Conservation (phyloP, 257 asterid species). For the Mitragyna speciosa region DNA sequence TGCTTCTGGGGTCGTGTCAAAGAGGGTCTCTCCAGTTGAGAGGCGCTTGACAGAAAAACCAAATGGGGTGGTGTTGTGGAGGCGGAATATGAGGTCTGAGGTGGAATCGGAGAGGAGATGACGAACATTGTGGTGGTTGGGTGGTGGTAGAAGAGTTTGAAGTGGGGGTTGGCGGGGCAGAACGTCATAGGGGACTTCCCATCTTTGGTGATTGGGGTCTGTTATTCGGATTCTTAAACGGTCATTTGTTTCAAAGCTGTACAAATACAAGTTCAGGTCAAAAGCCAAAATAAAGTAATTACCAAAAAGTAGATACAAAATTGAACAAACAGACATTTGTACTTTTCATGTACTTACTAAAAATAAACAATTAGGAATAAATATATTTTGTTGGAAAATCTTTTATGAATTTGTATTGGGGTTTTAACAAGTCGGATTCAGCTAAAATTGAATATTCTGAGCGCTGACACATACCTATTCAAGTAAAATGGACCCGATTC, state of each 20-base stretch:
- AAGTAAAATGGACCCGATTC: no score
- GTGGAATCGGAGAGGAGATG: conserved; percentile 19
- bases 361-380: no score
- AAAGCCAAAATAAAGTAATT: not conserved
- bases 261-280: not conserved
- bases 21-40: conserved; percentile 40
- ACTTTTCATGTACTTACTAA: not conserved
- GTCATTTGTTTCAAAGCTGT: conserved; percentile 35
- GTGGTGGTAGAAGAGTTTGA: not conserved
- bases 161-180: conserved; percentile 29
- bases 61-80: conserved; percentile 40
- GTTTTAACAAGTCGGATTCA: no score
- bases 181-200: conserved; percentile 46
- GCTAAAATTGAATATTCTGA: no score
- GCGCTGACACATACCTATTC: no score
- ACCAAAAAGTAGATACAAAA: no score
- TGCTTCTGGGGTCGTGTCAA: conserved; percentile 30
- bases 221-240: conserved; percentile 40
- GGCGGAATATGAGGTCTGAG: conserved; percentile 38
- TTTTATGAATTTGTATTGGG: no score
- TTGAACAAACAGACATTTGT: not conserved
- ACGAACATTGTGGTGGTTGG: not conserved
- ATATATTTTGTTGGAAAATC: no score
- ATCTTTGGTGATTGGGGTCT: conserved; percentile 34
- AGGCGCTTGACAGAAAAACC: conserved; percentile 37